These are phyloP conservation scores for Chenopodium suecicum DNA, from an alignment of 148 eudicot genomes.

Conservation along the genomic window DNA sequence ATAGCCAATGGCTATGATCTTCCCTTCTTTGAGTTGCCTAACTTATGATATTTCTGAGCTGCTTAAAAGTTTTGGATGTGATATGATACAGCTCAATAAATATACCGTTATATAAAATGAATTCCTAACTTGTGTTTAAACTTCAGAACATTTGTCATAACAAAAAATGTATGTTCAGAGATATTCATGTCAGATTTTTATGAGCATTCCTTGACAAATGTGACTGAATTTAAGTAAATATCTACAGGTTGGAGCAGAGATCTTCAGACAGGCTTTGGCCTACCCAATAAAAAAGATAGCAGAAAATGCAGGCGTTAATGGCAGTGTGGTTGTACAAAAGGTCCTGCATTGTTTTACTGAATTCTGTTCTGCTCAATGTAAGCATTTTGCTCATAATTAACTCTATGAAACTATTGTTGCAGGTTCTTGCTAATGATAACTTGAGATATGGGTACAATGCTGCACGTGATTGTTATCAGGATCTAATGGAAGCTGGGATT, in stretches of 20 bases:
- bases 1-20: neutral
- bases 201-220: neutral
- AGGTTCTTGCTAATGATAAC: slow-evolving; percentile 61
- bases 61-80: neutral
- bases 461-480: slow-evolving; percentile 67
- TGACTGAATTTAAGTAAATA: slow-evolving; percentile 6
- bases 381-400: neutral
- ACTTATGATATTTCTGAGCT: neutral
- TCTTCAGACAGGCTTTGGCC: slow-evolving; percentile 68
- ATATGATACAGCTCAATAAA: neutral
- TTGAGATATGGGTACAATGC: slow-evolving; percentile 78
- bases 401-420: slow-evolving; percentile 12
- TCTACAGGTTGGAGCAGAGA: slow-evolving; percentile 88
- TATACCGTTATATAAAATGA: neutral
- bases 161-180: neutral
- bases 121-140: neutral
- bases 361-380: neutral
- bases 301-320: slow-evolving; percentile 81
- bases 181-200: neutral
- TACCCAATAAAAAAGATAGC: slow-evolving; percentile 87
- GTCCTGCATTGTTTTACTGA: slow-evolving; percentile 39
- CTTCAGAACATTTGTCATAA: neutral
- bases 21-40: neutral
- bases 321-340: slow-evolving; percentile 70
- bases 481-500: slow-evolving; percentile 76